Conservation (phyloP, 805 yeast species). For the Nakazawaea populi region DNA sequence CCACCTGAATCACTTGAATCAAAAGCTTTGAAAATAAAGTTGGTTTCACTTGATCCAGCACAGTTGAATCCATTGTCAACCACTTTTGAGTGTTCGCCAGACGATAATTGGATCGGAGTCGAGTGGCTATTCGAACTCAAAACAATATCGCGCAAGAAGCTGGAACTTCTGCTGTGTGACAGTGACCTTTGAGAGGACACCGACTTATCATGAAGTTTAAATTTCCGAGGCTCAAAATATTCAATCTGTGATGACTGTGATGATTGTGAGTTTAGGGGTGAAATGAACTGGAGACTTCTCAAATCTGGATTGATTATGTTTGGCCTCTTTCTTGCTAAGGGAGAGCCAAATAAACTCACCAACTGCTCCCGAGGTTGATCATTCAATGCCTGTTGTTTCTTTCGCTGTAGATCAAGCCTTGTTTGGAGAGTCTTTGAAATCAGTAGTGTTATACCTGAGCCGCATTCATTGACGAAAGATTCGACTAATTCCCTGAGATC, state of each 20-base stretch:
- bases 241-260: neutral
- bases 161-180: neutral
- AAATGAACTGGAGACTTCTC: neutral
- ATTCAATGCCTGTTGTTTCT: neutral
- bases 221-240: slow-evolving; percentile 1
- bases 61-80: too few species aligned
- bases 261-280: too few species aligned
- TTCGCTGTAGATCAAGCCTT: neutral
- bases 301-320: neutral
- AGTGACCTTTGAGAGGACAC: neutral
- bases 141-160: neutral
- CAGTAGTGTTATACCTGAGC: neutral
- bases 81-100: too few species aligned
- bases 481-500: neutral
- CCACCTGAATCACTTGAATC: too few species aligned
- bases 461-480: neutral
- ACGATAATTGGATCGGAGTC: neutral
- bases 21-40: too few species aligned
- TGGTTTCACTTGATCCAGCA: too few species aligned
- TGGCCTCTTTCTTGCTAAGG: neutral
- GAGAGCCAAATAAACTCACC: neutral
- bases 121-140: neutral
- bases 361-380: neutral
- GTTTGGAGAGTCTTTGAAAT: neutral
- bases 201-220: neutral